Evolutionary conservation across 73 alveolate genomes (phyloP).

Genomic region (Diophrys sp.): DNA sequence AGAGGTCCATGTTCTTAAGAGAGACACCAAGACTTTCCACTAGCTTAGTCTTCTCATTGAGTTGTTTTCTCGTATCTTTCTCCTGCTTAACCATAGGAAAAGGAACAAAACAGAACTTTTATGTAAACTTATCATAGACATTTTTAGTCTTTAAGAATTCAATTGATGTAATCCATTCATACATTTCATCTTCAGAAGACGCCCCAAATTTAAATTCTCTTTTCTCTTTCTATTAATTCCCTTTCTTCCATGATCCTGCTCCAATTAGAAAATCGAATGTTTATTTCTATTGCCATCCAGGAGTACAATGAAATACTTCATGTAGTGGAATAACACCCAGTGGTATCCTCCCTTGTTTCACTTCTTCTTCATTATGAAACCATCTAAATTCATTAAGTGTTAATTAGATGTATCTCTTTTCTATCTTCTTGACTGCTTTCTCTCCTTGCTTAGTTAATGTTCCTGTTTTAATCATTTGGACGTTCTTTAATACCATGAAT

Average conservation of each 20-base stretch:
- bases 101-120: conserved; percentile 27
- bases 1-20: not conserved
- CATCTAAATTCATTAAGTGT: conserved; percentile 41
- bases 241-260: conserved; percentile 54
- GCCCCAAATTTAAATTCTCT: conserved; percentile 67
- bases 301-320: conserved; percentile 34
- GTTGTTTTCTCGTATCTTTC: not conserved
- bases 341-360: conserved; percentile 16
- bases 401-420: conserved; percentile 32
- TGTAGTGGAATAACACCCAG: conserved; percentile 41
- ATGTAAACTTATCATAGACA: conserved; percentile 43
- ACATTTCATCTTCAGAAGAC: conserved; percentile 38
- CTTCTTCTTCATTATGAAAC: conserved; percentile 59
- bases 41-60: not conserved
- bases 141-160: conserved; percentile 51
- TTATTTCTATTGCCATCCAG: conserved; percentile 23
- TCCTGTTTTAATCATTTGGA: conserved; percentile 33
- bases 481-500: conserved; percentile 33
- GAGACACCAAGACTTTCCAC: not conserved
- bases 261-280: conserved; percentile 55
- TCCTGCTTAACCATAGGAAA: conserved; percentile 19
- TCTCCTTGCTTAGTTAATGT: conserved; percentile 56
- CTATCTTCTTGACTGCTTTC: conserved; percentile 41
- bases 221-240: conserved; percentile 31
- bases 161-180: conserved; percentile 59